Conservation (phyloP, 257 asterid species). For the Solanum sitiens region DNA sequence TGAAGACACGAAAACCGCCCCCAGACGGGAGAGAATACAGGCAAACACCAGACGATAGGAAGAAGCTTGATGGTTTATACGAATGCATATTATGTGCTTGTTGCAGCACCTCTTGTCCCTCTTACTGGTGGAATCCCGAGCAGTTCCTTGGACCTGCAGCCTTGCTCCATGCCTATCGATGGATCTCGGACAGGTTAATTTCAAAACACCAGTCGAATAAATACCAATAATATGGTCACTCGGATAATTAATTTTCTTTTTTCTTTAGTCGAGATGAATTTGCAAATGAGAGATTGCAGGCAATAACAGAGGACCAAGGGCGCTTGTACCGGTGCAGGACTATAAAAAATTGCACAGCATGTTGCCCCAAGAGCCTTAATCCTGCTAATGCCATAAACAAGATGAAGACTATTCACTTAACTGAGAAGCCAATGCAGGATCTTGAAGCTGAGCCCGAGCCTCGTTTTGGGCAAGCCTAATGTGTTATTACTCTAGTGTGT, state of each 20-base stretch:
- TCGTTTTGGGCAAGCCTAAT: constrained; percentile 4
- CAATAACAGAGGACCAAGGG: constrained; percentile 36
- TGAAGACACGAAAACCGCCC: constrained; percentile 49
- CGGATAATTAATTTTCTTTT: neutral
- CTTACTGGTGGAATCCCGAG: constrained; percentile 91
- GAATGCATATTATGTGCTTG: constrained; percentile 84
- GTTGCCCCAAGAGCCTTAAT: constrained; percentile 62
- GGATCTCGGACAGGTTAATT: constrained; percentile 58
- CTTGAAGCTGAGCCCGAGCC: neutral
- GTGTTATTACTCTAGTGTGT: neutral
- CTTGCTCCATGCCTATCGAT: constrained; percentile 50
- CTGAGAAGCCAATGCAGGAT: constrained; percentile 16
- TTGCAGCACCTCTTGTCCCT: constrained; percentile 64
- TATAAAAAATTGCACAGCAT: constrained; percentile 45
- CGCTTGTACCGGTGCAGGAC: constrained; percentile 59
- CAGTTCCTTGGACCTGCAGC: constrained; percentile 65
- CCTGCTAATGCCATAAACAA: constrained; percentile 64
- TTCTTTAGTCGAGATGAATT: constrained; percentile 55
- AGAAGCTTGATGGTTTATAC: constrained; percentile 55
- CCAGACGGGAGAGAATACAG: constrained; percentile 41
- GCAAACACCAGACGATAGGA: constrained; percentile 42
- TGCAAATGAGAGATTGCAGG: constrained; percentile 47
- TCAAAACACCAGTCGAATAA: neutral
- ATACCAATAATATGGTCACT: neutral
- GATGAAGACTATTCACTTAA: constrained; percentile 48